These are phyloP conservation scores for Phragmites australis DNA, from an alignment of 176 grass and related monocot genomes.

Conservation along the genomic window DNA sequence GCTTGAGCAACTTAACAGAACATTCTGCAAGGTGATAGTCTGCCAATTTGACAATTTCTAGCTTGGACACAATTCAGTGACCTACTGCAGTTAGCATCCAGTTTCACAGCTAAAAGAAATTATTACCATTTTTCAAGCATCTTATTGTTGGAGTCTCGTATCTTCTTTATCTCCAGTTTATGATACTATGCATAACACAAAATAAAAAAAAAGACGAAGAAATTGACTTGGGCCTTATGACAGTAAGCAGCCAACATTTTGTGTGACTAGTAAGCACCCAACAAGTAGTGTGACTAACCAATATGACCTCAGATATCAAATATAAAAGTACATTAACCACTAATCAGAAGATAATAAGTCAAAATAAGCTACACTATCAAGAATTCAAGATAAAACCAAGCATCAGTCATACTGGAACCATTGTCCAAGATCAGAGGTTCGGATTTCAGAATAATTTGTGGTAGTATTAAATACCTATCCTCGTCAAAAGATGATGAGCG, in stretches of 20 bases:
- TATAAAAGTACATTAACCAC: not conserved
- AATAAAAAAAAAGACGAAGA: constrained; percentile 5
- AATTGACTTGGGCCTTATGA: constrained; percentile 10
- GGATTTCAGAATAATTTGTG: constrained; percentile 18
- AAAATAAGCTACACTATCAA: constrained; percentile 9
- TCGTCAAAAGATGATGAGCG: constrained; percentile 64
- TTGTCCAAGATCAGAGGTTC: constrained; percentile 1
- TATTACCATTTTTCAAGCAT: not conserved
- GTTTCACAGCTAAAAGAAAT: not conserved
- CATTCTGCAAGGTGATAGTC: constrained; percentile 7
- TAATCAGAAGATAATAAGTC: not conserved
- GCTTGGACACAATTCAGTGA: not conserved
- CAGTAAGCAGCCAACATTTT: constrained; percentile 10
- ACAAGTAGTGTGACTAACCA: constrained; percentile 4
- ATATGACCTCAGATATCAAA: constrained; percentile 13
- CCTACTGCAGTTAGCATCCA: constrained; percentile 2
- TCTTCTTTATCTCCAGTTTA: not conserved
- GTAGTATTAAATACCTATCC: constrained; percentile 62
- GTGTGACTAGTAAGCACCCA: not conserved
- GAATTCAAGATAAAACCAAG: constrained; percentile 9
- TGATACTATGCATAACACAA: constrained; percentile 10
- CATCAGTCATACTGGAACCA: constrained; percentile 13
- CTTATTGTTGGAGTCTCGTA: constrained; percentile 2
- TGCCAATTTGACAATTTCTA: constrained; percentile 14
- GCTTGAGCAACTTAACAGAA: not conserved